A percentile compares a stretch with the other conserved stretches of the same genome.
phyloP scores from a whole-genome alignment of 306 rosid species.

The Betula pendula region DNA sequence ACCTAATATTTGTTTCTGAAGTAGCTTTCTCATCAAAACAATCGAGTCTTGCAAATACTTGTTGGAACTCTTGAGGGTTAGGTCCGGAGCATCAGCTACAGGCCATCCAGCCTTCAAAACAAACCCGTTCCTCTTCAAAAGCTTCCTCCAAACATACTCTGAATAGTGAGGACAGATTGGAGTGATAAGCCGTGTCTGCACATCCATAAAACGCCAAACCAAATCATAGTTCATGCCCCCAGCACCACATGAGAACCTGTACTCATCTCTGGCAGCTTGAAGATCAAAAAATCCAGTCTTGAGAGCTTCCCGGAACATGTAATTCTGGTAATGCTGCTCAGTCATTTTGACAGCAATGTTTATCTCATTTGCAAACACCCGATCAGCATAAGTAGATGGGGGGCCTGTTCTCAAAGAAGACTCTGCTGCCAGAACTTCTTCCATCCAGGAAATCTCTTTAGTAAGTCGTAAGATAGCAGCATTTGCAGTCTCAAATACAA shows the following conservation, averaged over 20 bases:
- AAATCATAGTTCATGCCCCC: conserved; percentile 73
- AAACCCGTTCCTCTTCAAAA: conserved; percentile 80
- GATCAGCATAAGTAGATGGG: conserved; percentile 80
- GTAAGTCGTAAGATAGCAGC: conserved; percentile 86
- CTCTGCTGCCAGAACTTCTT: conserved; percentile 69
- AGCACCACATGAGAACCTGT: conserved; percentile 78
- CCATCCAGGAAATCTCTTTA: conserved; percentile 85
- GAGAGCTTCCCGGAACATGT: conserved; percentile 86
- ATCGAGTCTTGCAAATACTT: conserved; percentile 85
- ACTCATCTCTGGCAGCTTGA: conserved; percentile 90
- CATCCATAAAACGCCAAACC: conserved; percentile 83
- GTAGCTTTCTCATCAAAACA: conserved; percentile 80
- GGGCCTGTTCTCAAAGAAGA: conserved; percentile 73
- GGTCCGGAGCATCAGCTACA: conserved; percentile 66
- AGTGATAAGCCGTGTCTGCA: conserved; percentile 82
- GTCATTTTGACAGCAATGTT: conserved; percentile 75
- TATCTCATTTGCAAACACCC: conserved; percentile 77
- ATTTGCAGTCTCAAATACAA: conserved; percentile 87
- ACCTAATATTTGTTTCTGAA: conserved; percentile 77
- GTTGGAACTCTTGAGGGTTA: conserved; percentile 71
- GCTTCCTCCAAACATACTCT: conserved; percentile 80
- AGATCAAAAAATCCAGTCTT: conserved; percentile 90
- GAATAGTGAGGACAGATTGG: conserved; percentile 96
- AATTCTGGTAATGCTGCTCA: conserved; percentile 70
- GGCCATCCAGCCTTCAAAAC: conserved; percentile 91